These are phyloP conservation scores for Fomitopsis pinicola DNA, from an alignment of 1,284 basidiomycete genomes.

Conservation along the genomic window DNA sequence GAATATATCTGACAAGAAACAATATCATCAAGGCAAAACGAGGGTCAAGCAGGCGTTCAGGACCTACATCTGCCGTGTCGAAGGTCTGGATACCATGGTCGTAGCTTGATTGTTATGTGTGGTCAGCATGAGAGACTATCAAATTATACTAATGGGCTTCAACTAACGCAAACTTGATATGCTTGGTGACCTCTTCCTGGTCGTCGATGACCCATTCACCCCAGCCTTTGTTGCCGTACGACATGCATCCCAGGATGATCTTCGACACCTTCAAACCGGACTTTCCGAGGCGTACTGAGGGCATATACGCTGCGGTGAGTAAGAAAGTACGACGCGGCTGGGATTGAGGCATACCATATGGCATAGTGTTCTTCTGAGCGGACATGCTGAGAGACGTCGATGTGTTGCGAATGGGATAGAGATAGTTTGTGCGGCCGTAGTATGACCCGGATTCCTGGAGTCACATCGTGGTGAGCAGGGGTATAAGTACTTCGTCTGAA, in stretches of 20 bases:
- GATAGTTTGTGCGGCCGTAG: too few relatives aligned
- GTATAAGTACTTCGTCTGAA: too few relatives aligned
- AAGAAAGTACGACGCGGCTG: neutral
- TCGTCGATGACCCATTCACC: constrained; percentile 34
- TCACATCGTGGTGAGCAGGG: too few relatives aligned
- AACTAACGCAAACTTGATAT: constrained; percentile 35
- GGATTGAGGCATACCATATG: neutral
- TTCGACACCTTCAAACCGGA: constrained; percentile 41
- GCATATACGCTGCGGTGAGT: too few relatives aligned
- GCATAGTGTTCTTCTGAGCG: neutral
- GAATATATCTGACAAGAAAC: constrained; percentile 32
- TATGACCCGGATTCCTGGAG: too few relatives aligned
- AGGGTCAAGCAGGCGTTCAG: neutral
- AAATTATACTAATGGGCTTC: too few relatives aligned
- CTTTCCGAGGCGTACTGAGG: constrained; percentile 38
- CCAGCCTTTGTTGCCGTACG: constrained; percentile 35
- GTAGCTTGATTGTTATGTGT: constrained; percentile 12
- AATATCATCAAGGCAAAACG: neutral
- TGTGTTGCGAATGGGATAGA: too few relatives aligned
- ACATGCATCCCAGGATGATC: constrained; percentile 41
- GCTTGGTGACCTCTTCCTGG: constrained; percentile 35
- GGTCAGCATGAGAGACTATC: neutral
- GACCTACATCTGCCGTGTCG: constrained; percentile 41
- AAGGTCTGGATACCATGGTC: constrained; percentile 48
- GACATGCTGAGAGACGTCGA: neutral